Percentiles rank a stretch among this genome's conserved stretches.
phyloP scores from a whole-genome alignment of 2,329 filamentous ascomycete genomes.

The Beauveria pseudobassiana region DNA sequence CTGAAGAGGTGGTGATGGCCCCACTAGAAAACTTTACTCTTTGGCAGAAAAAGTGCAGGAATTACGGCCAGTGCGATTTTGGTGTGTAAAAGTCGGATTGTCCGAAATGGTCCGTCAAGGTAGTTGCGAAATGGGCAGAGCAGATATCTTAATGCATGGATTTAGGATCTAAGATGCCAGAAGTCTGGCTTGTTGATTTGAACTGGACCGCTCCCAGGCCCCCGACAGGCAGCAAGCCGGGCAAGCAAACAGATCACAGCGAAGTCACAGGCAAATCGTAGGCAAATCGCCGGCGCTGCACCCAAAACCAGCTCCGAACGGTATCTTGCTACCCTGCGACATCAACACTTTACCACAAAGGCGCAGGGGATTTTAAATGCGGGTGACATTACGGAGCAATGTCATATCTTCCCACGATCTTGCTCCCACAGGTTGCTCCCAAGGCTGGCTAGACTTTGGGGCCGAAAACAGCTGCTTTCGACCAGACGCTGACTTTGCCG shows the following conservation, averaged over 20 bases:
- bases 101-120: too few relatives aligned
- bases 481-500: background rate
- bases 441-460: background rate
- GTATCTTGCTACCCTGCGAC: background rate
- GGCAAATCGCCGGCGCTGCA: too few relatives aligned
- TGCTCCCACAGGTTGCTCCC: background rate
- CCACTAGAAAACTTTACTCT: constrained; percentile 5
- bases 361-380: background rate
- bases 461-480: background rate
- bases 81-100: too few relatives aligned
- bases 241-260: too few relatives aligned
- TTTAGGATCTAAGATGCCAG: too few relatives aligned
- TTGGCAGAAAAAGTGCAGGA: background rate
- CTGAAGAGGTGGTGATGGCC: background rate
- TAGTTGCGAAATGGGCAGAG: too few relatives aligned
- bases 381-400: constrained; percentile 2
- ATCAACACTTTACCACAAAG: background rate
- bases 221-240: too few relatives aligned
- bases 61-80: background rate
- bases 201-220: too few relatives aligned
- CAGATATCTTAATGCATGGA: too few relatives aligned
- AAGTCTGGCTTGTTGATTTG: too few relatives aligned
- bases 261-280: too few relatives aligned
- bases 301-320: background rate
- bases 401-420: constrained; percentile 10